Evolutionary conservation across 2,329 filamentous ascomycete species (phyloP).

Genomic region (Fusarium cicatricum): DNA sequence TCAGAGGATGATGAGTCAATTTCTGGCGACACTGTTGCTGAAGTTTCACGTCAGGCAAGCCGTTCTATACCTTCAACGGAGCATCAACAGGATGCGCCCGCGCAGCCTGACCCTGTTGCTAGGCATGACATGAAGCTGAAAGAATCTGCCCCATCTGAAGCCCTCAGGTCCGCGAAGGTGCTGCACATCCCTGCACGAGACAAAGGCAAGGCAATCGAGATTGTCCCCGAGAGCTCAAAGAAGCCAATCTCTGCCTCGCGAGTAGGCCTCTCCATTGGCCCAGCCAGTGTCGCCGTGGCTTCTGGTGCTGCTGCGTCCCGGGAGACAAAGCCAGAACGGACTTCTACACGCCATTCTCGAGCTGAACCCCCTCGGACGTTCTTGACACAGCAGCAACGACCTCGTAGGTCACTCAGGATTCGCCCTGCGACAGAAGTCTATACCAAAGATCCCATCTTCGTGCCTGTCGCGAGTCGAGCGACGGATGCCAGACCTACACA

Average conservation of each 20-base stretch:
- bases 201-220: constrained; percentile 26
- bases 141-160: constrained; percentile 10
- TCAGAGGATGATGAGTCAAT: constrained; percentile 8
- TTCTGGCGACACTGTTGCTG: background rate
- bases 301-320: background rate
- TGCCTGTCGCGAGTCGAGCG: constrained; percentile 31
- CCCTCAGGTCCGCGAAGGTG: constrained; percentile 17
- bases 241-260: constrained; percentile 18
- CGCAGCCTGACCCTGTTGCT: background rate
- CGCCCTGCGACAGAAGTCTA: constrained; percentile 40
- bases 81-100: background rate
- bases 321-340: constrained; percentile 17
- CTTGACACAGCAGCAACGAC: constrained; percentile 36
- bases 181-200: constrained; percentile 31
- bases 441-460: constrained; percentile 39
- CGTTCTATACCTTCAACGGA: background rate
- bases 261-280: constrained; percentile 1
- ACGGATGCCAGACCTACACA: constrained; percentile 17
- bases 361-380: constrained; percentile 36
- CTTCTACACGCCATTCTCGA: constrained; percentile 14
- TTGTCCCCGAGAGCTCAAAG: constrained; percentile 16
- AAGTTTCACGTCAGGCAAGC: background rate
- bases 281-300: background rate
- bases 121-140: constrained; percentile 7
- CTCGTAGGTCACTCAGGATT: constrained; percentile 27